Evolutionary conservation across 2,329 filamentous ascomycete species (phyloP).

Genomic region (Trichoderma atroviride): DNA sequence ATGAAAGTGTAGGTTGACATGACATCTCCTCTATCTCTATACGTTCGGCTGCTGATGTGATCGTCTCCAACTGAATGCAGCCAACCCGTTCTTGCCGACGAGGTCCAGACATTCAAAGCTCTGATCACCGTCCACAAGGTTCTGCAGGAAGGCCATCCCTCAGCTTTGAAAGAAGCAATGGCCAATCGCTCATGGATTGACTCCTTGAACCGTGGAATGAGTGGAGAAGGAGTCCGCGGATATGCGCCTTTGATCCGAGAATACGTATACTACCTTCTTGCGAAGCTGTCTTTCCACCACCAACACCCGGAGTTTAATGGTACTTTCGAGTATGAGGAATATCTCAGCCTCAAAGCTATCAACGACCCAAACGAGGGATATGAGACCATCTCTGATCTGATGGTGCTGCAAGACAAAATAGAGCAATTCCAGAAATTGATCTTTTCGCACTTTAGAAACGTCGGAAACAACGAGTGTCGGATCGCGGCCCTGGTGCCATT

Average conservation of each 20-base stretch:
- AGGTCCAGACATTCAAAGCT: conserved; percentile 98
- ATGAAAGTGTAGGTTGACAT: conserved; percentile 87
- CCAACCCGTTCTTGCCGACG: conserved; percentile 96
- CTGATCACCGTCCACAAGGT: conserved; percentile 98
- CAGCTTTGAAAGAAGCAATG: conserved; percentile 85
- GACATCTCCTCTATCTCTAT: neutral
- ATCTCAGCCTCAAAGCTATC: conserved; percentile 95
- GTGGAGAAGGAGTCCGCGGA: conserved; percentile 82
- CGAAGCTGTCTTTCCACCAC: conserved; percentile 94
- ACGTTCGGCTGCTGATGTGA: neutral
- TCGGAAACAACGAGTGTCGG: conserved; percentile 92
- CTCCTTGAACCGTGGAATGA: conserved; percentile 80
- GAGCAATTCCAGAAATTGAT: conserved; percentile 98
- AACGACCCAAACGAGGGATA: conserved; percentile 98
- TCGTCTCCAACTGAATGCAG: conserved; percentile 48
- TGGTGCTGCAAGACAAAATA: conserved; percentile 97
- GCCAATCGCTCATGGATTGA: conserved; percentile 89
- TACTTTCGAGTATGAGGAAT: conserved; percentile 98
- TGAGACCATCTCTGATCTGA: conserved; percentile 95
- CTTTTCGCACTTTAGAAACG: conserved; percentile 91
- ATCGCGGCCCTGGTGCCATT: conserved; percentile 92
- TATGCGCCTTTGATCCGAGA: conserved; percentile 93
- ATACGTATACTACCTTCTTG: conserved; percentile 93
- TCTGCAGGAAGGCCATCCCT: conserved; percentile 91
- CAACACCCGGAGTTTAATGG: conserved; percentile 98